Conservation (phyloP, 208 protist genomes). For the Wallacemonas sp. region DNA sequence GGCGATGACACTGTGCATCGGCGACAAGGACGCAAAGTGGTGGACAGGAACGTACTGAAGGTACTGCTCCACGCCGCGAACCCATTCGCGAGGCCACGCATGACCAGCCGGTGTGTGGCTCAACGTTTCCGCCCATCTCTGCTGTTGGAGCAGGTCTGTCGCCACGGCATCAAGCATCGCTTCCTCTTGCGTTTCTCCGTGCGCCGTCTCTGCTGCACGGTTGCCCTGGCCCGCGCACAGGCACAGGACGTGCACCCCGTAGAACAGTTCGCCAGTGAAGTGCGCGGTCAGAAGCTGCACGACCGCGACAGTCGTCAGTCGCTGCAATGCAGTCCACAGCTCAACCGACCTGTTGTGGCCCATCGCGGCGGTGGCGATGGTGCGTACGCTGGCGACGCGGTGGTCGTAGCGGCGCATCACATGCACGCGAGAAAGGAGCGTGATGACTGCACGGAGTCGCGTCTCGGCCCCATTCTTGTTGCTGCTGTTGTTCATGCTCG, state of each 20-base stretch:
- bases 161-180: too few relatives aligned
- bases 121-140: too few relatives aligned
- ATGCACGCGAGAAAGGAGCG: not conserved
- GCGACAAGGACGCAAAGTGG: not conserved
- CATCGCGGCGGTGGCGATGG: not conserved
- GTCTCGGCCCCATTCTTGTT: not conserved
- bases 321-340: not conserved
- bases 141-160: too few relatives aligned
- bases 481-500: too few relatives aligned
- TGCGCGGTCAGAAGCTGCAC: not conserved
- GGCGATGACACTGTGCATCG: not conserved
- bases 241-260: not conserved
- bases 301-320: not conserved
- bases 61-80: not conserved
- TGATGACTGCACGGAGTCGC: not conserved
- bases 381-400: not conserved
- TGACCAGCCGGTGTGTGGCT: too few relatives aligned
- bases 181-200: not conserved
- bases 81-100: not conserved
- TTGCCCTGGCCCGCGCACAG: too few relatives aligned
- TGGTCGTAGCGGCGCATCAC: slow-evolving; percentile 19
- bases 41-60: slow-evolving; percentile 1
- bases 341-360: too few relatives aligned
- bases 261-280: not conserved
- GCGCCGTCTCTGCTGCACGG: too few relatives aligned